A percentile compares a stretch with the other conserved stretches of the same genome.
These are phyloP conservation scores for Xylaria polymorpha DNA, from an alignment of 2,329 filamentous ascomycete species.

Conservation along the genomic window DNA sequence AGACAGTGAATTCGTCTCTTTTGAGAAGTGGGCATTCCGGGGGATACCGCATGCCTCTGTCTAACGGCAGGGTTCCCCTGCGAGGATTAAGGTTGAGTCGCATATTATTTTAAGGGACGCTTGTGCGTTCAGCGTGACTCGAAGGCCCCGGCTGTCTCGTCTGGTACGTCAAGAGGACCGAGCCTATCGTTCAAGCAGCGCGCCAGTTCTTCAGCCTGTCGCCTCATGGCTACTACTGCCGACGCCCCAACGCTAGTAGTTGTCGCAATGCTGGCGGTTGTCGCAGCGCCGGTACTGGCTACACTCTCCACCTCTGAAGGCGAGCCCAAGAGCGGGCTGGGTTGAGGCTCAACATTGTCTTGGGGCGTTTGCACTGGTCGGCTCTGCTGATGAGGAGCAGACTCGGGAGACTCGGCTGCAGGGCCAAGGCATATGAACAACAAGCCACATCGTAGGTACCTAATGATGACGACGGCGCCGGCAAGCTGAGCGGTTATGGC, in stretches of 20 bases:
- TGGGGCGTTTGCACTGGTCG: conserved; percentile 43
- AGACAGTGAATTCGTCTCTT: conserved; percentile 5
- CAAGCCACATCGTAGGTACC: conserved; percentile 67
- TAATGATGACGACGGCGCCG: conserved; percentile 69
- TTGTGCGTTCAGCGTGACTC: conserved; percentile 43
- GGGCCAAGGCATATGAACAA: conserved; percentile 70
- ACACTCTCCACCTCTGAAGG: conserved; percentile 62
- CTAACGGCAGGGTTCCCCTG: neutral
- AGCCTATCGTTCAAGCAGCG: conserved; percentile 71
- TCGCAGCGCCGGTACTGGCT: conserved; percentile 58
- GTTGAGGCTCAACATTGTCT: conserved; percentile 45
- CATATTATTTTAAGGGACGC: neutral
- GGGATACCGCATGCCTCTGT: neutral
- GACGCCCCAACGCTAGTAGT: conserved; percentile 54
- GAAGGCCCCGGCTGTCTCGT: conserved; percentile 56
- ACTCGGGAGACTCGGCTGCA: conserved; percentile 33
- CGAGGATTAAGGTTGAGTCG: conserved; percentile 3
- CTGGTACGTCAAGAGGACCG: conserved; percentile 63
- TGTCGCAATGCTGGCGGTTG: conserved; percentile 55
- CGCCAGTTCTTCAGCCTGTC: conserved; percentile 69
- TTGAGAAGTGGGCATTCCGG: neutral
- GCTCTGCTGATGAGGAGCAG: conserved; percentile 40
- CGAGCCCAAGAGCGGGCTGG: conserved; percentile 50
- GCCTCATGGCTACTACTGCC: conserved; percentile 63
- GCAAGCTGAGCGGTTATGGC: conserved; percentile 69